These are phyloP conservation scores for Porpolomopsis calyptriformis DNA, from an alignment of 768 basidiomycete species.

Conservation along the genomic window DNA sequence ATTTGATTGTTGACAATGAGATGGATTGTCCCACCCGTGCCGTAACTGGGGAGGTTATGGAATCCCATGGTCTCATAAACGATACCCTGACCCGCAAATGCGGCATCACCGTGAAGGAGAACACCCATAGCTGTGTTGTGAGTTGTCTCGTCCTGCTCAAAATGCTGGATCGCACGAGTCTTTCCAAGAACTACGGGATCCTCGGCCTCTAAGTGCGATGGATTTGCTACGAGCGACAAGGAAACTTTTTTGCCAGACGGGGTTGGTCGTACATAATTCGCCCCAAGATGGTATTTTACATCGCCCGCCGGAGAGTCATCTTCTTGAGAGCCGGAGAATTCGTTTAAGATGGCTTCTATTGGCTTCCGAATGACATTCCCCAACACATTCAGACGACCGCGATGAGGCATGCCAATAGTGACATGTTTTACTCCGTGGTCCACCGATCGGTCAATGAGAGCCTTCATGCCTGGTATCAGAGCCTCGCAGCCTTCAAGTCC, in stretches of 20 bases:
- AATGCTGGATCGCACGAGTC: slow-evolving; percentile 93
- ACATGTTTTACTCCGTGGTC: slow-evolving; percentile 93
- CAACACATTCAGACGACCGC: slow-evolving; percentile 94
- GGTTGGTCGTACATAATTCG: slow-evolving; percentile 96
- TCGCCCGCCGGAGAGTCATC: slow-evolving; percentile 79
- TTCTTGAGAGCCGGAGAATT: slow-evolving; percentile 73
- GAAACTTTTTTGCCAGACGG: slow-evolving; percentile 97
- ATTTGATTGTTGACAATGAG: slow-evolving; percentile 99
- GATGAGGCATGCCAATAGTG: slow-evolving; percentile 99
- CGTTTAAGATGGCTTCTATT: slow-evolving; percentile 94
- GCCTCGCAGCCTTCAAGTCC: slow-evolving; percentile 97
- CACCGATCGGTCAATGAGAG: slow-evolving; percentile 95
- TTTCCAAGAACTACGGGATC: slow-evolving; percentile 99
- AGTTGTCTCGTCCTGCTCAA: slow-evolving; percentile 74
- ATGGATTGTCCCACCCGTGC: slow-evolving; percentile 96
- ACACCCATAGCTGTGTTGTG: slow-evolving; percentile 90
- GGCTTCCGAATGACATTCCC: slow-evolving; percentile 99
- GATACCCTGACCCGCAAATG: slow-evolving; percentile 95
- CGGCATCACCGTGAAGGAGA: slow-evolving; percentile 93
- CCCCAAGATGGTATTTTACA: slow-evolving; percentile 98
- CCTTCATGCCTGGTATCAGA: slow-evolving; percentile 98
- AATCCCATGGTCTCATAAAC: slow-evolving; percentile 99
- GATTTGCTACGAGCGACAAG: slow-evolving; percentile 95
- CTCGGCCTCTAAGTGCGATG: slow-evolving; percentile 94
- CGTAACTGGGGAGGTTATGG: slow-evolving; percentile 89